A percentile compares a stretch with the other conserved stretches of the same genome.
phyloP scores from a whole-genome alignment of 1,284 basidiomycete genomes.

The Leccinum pachyderme region DNA sequence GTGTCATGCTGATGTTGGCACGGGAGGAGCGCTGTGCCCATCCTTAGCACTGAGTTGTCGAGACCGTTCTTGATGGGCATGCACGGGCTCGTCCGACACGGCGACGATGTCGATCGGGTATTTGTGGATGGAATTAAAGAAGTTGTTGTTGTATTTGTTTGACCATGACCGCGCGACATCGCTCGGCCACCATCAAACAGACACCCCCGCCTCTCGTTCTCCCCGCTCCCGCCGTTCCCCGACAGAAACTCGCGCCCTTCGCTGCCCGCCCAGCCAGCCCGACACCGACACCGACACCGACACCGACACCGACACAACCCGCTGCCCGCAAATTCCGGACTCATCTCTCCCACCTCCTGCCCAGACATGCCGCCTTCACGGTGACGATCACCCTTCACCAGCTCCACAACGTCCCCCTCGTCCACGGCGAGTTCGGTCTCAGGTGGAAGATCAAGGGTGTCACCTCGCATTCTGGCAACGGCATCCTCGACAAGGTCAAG shows the following conservation, averaged over 20 bases:
- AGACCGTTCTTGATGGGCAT: slow-evolving; percentile 54
- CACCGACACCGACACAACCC: not conserved
- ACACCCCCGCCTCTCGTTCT: slow-evolving; percentile 12
- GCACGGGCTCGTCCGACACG: slow-evolving; percentile 53
- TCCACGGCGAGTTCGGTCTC: slow-evolving; percentile 71
- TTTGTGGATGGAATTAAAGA: not conserved
- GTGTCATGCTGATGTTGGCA: not conserved
- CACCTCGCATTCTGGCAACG: slow-evolving; percentile 39
- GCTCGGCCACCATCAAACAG: slow-evolving; percentile 23
- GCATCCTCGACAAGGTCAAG: slow-evolving; percentile 39
- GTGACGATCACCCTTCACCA: slow-evolving; percentile 68
- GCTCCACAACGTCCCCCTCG: slow-evolving; percentile 49
- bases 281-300: not conserved
- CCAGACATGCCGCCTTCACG: slow-evolving; percentile 56
- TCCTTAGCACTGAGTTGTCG: slow-evolving; percentile 69
- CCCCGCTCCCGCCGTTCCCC: not conserved
- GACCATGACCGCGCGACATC: slow-evolving; percentile 19
- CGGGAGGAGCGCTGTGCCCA: slow-evolving; percentile 56
- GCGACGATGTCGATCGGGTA: no score
- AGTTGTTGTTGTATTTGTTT: not conserved
- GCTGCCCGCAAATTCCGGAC: slow-evolving; percentile 23
- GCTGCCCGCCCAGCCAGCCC: not conserved
- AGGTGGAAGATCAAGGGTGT: slow-evolving; percentile 37
- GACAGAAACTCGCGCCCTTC: not conserved
- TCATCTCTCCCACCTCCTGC: slow-evolving; percentile 32